Conservation (phyloP, 2,329 filamentous ascomycete species). For the Fusarium marasasianum region DNA sequence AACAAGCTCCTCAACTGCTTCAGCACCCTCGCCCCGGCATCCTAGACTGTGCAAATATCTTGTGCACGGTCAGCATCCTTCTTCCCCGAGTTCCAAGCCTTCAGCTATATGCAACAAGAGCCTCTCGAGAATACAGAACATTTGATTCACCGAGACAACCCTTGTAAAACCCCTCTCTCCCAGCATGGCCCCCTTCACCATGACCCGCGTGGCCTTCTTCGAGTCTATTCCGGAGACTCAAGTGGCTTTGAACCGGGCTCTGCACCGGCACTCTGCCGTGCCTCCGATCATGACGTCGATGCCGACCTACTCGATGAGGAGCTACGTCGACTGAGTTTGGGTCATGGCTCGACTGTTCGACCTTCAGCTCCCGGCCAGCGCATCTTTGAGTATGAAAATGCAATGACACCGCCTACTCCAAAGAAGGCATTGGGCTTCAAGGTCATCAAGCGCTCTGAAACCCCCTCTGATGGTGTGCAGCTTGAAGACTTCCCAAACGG, state of each 20-base stretch:
- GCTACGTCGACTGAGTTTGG: slow-evolving; percentile 62
- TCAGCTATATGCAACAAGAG: slow-evolving; percentile 73
- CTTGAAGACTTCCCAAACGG: slow-evolving; percentile 81
- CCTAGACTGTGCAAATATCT: slow-evolving; percentile 61
- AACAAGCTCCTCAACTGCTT: background rate
- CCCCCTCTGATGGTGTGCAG: slow-evolving; percentile 52
- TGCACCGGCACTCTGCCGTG: slow-evolving; percentile 41
- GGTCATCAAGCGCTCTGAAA: slow-evolving; percentile 59
- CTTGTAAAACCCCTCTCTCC: slow-evolving; percentile 48
- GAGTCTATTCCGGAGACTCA: slow-evolving; percentile 46
- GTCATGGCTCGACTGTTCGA: slow-evolving; percentile 42
- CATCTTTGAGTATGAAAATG: slow-evolving; percentile 70
- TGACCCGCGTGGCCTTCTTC: slow-evolving; percentile 52
- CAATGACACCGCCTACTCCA: slow-evolving; percentile 57
- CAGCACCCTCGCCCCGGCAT: slow-evolving; percentile 15
- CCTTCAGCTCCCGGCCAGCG: slow-evolving; percentile 58
- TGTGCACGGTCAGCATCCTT: slow-evolving; percentile 60
- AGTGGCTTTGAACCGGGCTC: slow-evolving; percentile 51
- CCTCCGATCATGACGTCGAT: slow-evolving; percentile 49
- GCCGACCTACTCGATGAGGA: slow-evolving; percentile 58
- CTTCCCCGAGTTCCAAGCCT: slow-evolving; percentile 47
- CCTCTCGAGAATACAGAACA: slow-evolving; percentile 57
- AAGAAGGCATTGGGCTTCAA: slow-evolving; percentile 64
- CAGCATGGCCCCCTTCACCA: slow-evolving; percentile 67
- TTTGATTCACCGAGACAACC: slow-evolving; percentile 50